These are phyloP conservation scores for Pseudocercospora macadamiae DNA, from an alignment of 2,329 filamentous ascomycete species.

Conservation along the genomic window DNA sequence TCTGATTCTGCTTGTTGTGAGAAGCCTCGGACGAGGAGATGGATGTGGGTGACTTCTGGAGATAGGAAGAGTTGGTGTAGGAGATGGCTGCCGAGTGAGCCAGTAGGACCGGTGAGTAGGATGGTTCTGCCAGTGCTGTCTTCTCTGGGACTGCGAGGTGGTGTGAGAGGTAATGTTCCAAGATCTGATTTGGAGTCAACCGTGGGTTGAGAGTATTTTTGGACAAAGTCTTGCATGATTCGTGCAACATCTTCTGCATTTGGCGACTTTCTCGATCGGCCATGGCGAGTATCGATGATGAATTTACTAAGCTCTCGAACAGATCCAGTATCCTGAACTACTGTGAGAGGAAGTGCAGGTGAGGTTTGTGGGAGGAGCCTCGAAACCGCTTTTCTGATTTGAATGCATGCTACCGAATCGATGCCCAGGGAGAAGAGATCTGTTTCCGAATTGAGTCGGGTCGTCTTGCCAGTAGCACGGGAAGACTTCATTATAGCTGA, in stretches of 20 bases:
- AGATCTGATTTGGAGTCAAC: too few relatives aligned
- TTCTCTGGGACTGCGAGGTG: conserved; percentile 10
- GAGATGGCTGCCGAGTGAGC: conserved; percentile 56
- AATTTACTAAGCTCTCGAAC: conserved; percentile 47
- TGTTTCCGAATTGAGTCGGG: conserved; percentile 26
- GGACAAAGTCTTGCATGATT: conserved; percentile 52
- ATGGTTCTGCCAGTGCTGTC: conserved; percentile 23
- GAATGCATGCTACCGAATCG: conserved; percentile 62
- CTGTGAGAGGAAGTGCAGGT: conserved; percentile 55
- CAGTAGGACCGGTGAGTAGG: conserved; percentile 56
- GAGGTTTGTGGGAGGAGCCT: conserved; percentile 40
- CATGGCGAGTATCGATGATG: conserved; percentile 45
- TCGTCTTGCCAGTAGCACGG: conserved; percentile 7
- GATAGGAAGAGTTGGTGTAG: conserved; percentile 49
- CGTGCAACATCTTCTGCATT: conserved; percentile 14
- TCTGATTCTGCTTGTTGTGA: conserved; percentile 46
- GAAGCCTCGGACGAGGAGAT: conserved; percentile 60
- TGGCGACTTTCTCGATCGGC: conserved; percentile 36
- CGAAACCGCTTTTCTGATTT: conserved; percentile 49
- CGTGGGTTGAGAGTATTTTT: conserved; percentile 46
- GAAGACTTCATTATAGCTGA: conserved; percentile 31
- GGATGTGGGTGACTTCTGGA: conserved; percentile 49
- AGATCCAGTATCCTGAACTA: conserved; percentile 64
- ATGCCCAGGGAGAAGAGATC: conserved; percentile 63
- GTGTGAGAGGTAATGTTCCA: conserved; percentile 30